These are phyloP conservation scores for Penicillium vulpinum DNA, from an alignment of 2,329 filamentous ascomycete species.

Conservation along the genomic window DNA sequence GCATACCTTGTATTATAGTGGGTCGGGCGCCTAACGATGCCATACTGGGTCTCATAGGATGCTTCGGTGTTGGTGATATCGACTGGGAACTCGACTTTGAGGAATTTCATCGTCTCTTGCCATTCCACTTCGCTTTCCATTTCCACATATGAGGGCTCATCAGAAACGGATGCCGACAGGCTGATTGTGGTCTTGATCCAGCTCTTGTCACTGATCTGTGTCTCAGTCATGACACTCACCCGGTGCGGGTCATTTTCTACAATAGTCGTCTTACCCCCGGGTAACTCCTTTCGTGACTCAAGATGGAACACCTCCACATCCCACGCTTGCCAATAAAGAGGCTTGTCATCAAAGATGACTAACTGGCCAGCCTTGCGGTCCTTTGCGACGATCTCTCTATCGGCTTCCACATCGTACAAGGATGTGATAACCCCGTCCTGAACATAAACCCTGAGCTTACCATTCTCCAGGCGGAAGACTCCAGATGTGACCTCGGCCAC, in stretches of 20 bases:
- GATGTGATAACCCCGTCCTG: slow-evolving; percentile 78
- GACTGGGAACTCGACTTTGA: slow-evolving; percentile 98
- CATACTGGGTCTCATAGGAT: slow-evolving; percentile 92
- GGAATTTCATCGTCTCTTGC: slow-evolving; percentile 95
- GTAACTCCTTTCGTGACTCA: slow-evolving; percentile 76
- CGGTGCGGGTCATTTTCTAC: slow-evolving; percentile 70
- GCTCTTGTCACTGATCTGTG: slow-evolving; percentile 82
- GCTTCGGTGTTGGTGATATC: slow-evolving; percentile 88
- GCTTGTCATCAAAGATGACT: slow-evolving; percentile 96
- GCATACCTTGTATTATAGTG: slow-evolving; percentile 91
- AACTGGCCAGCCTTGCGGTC: slow-evolving; percentile 81
- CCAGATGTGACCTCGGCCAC: slow-evolving; percentile 57
- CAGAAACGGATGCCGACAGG: slow-evolving; percentile 67
- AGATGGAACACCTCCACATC: slow-evolving; percentile 97
- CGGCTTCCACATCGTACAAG: slow-evolving; percentile 70
- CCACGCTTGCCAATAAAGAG: slow-evolving; percentile 96
- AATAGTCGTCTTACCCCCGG: slow-evolving; percentile 67
- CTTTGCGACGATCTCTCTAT: slow-evolving; percentile 74
- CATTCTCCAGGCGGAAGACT: slow-evolving; percentile 77
- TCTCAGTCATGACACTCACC: slow-evolving; percentile 79
- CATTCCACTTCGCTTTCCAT: slow-evolving; percentile 88
- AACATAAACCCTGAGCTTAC: slow-evolving; percentile 71
- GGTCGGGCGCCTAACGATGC: slow-evolving; percentile 82
- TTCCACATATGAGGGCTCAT: slow-evolving; percentile 69
- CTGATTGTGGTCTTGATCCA: slow-evolving; percentile 85